Conservation (phyloP, 2,329 filamentous ascomycete genomes). For the Colletotrichum australisinense region DNA sequence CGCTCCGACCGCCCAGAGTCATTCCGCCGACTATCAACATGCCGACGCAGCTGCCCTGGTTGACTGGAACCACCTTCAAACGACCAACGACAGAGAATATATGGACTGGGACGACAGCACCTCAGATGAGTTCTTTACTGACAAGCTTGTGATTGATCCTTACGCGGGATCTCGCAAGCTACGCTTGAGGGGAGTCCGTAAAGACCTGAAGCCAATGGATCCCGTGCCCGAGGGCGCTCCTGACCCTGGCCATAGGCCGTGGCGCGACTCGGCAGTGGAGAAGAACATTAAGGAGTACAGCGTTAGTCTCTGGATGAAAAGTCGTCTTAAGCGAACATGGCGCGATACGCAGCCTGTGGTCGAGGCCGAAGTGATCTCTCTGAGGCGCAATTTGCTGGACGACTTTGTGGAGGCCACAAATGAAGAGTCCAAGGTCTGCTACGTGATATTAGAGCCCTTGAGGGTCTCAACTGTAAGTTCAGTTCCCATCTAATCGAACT, state of each 20-base stretch:
- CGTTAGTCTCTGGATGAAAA: slow-evolving; percentile 77
- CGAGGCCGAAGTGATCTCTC: slow-evolving; percentile 76
- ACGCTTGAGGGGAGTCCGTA: slow-evolving; percentile 63
- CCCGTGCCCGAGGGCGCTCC: slow-evolving; percentile 69
- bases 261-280: slow-evolving; percentile 46
- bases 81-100: slow-evolving; percentile 47
- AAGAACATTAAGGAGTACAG: slow-evolving; percentile 85
- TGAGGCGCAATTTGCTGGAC: slow-evolving; percentile 87
- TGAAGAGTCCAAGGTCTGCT: slow-evolving; percentile 62
- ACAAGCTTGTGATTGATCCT: slow-evolving; percentile 68
- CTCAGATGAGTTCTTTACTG: slow-evolving; percentile 60
- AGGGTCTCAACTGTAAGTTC: slow-evolving; percentile 77
- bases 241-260: slow-evolving; percentile 56
- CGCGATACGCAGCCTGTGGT: slow-evolving; percentile 83
- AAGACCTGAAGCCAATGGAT: slow-evolving; percentile 71
- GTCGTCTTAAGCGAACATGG: slow-evolving; percentile 64
- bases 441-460: slow-evolving; percentile 81
- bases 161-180: slow-evolving; percentile 74
- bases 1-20: slow-evolving; percentile 63
- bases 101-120: slow-evolving; percentile 55
- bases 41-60: slow-evolving; percentile 47
- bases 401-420: slow-evolving; percentile 66
- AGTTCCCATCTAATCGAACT: background rate
- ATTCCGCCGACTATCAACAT: slow-evolving; percentile 39
- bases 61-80: slow-evolving; percentile 70